Evolutionary conservation across 2,329 filamentous ascomycete genomes (phyloP), one percentile per base, ranked within the genome.

Genomic region (Amphichorda felina): DNA sequence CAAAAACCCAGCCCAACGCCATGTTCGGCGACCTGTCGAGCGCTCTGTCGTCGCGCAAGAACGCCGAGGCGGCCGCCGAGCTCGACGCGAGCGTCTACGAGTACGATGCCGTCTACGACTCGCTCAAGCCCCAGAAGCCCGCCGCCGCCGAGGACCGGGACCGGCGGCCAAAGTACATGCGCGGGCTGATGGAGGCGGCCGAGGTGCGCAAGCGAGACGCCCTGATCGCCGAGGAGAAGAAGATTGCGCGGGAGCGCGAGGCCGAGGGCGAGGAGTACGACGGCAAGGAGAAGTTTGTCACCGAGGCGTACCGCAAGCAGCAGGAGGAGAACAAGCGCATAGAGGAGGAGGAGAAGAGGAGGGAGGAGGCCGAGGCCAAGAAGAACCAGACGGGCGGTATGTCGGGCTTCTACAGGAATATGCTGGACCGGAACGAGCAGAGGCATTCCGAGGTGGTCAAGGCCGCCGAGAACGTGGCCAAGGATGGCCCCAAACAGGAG

Each of bases 241-340:
- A 82, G 55, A 68, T 91, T 46, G 78, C 82, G 46, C 70, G 78
- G 17, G 84, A 91, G 53, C 70, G 84, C 31, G 83, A 83, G 48
- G 79, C 75, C 1, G 85, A 91, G 53, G 84, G 84, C 14, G 84
- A 89, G 24, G 80, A 82, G 50, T 91, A 77, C 48, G 80, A 72
- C 0, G 84, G 80, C 47, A 91, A 88, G 60, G 85, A 91, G 52
- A 84, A 80, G 56, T 91, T 91, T 45, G 85, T 91, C 24, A 91
- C 84, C 0, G 79, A 77, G 39, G 83, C 83, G 25, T 93, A 91
- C 54, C 85, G 82, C 61, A 69, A 71, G 50, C 83, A 89, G 51
- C 82, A 88, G 49, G 82, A 81, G 51, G 84, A 88, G 55, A 78
- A 84, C 43, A 64, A 67, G 44, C 63, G 67, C 37, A 50, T 83